Evolutionary conservation across 257 asterid genomes (phyloP).

Genomic region (Linaria vulgaris): DNA sequence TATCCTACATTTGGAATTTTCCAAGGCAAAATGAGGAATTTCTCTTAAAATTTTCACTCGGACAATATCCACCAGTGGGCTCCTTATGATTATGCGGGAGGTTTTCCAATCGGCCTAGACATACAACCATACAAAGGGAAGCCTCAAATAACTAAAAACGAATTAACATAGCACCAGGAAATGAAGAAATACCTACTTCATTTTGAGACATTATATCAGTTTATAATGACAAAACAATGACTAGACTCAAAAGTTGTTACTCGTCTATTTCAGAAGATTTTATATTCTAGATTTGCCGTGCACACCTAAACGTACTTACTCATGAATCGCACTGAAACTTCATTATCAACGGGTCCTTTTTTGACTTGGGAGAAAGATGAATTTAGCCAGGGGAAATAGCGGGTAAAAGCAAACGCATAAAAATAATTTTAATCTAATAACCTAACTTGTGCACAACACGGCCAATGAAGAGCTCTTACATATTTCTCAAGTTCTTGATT

Average conservation of each 20-base stretch:
- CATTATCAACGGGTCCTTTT: not conserved
- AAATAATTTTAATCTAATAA: slow-evolving; percentile 9
- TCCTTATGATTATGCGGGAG: not conserved
- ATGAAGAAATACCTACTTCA: not conserved
- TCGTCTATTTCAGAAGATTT: not conserved
- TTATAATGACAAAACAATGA: not conserved
- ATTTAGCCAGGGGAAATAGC: not conserved
- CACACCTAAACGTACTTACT: no score
- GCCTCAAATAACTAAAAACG: not conserved
- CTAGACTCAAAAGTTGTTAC: not conserved
- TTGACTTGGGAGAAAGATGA: not conserved
- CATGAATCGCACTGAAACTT: not conserved
- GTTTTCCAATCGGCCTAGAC: not conserved
- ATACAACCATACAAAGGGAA: not conserved
- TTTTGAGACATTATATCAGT: not conserved
- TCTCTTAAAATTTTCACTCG: not conserved
- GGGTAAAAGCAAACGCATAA: slow-evolving; percentile 5
- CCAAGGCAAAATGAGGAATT: not conserved
- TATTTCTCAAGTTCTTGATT: slow-evolving; percentile 67
- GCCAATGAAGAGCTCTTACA: slow-evolving; percentile 51
- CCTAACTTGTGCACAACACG: slow-evolving; percentile 5
- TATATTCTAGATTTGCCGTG: not conserved
- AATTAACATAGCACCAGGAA: not conserved
- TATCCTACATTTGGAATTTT: not conserved
- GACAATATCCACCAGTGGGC: not conserved